These are phyloP conservation scores for Paraleonurus japonicus DNA, from an alignment of 257 asterid species.

Conservation along the genomic window DNA sequence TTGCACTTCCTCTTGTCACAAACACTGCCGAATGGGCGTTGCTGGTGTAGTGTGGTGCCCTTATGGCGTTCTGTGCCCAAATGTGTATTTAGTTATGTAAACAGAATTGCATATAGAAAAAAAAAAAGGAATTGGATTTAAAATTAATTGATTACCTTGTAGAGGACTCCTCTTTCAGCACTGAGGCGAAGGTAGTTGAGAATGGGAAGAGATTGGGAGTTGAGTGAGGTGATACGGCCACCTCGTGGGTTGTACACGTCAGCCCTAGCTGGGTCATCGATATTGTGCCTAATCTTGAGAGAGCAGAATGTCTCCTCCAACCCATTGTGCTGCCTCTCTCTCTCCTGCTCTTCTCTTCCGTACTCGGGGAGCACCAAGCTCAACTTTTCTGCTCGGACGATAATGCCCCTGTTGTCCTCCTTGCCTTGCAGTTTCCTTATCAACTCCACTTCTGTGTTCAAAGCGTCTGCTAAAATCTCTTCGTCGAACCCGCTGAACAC, in stretches of 20 bases:
- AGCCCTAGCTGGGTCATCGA: slow-evolving; percentile 39
- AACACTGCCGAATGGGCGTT: slow-evolving; percentile 52
- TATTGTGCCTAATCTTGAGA: slow-evolving; percentile 37
- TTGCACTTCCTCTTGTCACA: slow-evolving; percentile 46
- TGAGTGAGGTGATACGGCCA: slow-evolving; percentile 53
- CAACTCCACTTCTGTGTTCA: slow-evolving; percentile 28
- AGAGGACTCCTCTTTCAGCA: slow-evolving; percentile 55
- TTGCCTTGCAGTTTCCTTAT: slow-evolving; percentile 31
- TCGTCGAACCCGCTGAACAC: slow-evolving; percentile 43
- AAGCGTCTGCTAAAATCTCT: slow-evolving; percentile 38
- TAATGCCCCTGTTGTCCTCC: slow-evolving; percentile 50
- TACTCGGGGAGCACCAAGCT: slow-evolving; percentile 34
- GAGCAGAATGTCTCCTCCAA: slow-evolving; percentile 59
- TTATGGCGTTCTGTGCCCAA: slow-evolving; percentile 49
- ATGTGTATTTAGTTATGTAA: no score
- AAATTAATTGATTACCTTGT: no score
- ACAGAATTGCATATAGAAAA: no score
- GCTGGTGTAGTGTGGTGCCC: slow-evolving; percentile 52
- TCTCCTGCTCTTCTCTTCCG: slow-evolving; percentile 22
- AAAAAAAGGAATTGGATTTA: no score
- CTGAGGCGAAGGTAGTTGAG: slow-evolving; percentile 50
- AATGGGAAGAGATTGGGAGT: slow-evolving; percentile 54
- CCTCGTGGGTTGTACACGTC: slow-evolving; percentile 58
- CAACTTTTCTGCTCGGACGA: slow-evolving; percentile 42
- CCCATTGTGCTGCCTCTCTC: slow-evolving; percentile 36